Evolutionary conservation across 163 green algal genomes (phyloP).

Genomic region (Scenedesmus sp.): DNA sequence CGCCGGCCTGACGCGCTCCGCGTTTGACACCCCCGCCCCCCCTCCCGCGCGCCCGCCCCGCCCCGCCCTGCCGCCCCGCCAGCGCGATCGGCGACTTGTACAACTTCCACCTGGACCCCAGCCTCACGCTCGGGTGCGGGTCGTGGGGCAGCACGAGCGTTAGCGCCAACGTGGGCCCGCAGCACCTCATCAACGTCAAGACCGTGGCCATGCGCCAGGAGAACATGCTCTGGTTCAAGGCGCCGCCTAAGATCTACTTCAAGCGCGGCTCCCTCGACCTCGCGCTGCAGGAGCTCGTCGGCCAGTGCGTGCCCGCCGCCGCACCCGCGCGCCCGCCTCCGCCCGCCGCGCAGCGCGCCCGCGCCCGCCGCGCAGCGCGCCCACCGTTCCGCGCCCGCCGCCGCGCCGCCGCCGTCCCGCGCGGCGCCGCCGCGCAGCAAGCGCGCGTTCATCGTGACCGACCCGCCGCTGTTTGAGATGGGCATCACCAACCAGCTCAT

Average conservation of each 20-base stretch:
- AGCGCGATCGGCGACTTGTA: slow-evolving; percentile 70
- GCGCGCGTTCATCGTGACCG: slow-evolving; percentile 74
- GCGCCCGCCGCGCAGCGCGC: no score
- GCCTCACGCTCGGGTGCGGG: slow-evolving; percentile 76
- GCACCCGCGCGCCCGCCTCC: no score
- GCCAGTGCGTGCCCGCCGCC: slow-evolving; percentile 8
- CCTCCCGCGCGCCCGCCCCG: no score
- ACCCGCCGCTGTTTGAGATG: slow-evolving; percentile 72
- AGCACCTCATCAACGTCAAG: slow-evolving; percentile 81
- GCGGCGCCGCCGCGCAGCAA: slow-evolving; percentile 46
- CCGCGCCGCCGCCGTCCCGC: no score
- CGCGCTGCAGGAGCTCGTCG: slow-evolving; percentile 59
- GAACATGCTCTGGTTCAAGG: slow-evolving; percentile 83
- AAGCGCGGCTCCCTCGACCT: slow-evolving; percentile 66
- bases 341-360: no score
- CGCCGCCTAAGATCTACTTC: slow-evolving; percentile 66
- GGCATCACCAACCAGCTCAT: slow-evolving; percentile 57
- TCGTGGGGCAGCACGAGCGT: slow-evolving; percentile 71
- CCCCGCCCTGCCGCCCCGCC: no score
- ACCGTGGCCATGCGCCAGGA: slow-evolving; percentile 66
- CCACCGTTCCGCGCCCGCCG: no score
- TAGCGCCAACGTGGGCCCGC: slow-evolving; percentile 71
- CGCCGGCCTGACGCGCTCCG: no score
- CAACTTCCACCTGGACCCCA: slow-evolving; percentile 81
- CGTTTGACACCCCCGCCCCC: no score